phyloP scores from a whole-genome alignment of 1,139 yeast genomes.

The Yamadazyma sp. region DNA sequence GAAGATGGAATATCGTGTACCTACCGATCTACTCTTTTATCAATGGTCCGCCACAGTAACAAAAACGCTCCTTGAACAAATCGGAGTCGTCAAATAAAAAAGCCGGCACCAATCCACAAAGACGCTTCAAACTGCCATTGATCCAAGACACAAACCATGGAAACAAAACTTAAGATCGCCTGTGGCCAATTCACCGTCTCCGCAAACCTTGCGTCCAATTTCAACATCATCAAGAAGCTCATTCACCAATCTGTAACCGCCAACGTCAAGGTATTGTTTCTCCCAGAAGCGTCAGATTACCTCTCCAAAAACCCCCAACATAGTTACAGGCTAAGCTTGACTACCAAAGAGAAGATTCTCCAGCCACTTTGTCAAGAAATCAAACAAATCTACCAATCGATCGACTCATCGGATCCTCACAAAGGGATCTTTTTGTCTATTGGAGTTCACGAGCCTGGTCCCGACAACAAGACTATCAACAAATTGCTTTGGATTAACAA shows the following conservation, averaged over 20 bases:
- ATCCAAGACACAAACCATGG: too few species aligned
- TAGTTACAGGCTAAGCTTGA: constrained; percentile 56
- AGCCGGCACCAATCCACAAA: not conserved
- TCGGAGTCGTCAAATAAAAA: not conserved
- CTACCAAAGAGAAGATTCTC: constrained; percentile 54
- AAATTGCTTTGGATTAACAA: constrained; percentile 59
- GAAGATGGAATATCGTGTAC: not conserved
- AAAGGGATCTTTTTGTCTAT: constrained; percentile 39
- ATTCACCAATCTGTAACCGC: constrained; percentile 60
- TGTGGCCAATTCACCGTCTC: constrained; percentile 88
- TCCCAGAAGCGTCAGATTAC: constrained; percentile 94
- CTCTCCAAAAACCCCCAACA: constrained; percentile 69
- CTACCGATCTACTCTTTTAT: too few species aligned
- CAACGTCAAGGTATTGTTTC: constrained; percentile 66
- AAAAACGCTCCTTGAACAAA: too few species aligned
- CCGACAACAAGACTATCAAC: constrained; percentile 62
- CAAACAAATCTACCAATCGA: constrained; percentile 14
- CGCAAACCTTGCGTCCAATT: constrained; percentile 58
- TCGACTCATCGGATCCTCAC: constrained; percentile 11
- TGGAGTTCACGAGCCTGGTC: constrained; percentile 80
- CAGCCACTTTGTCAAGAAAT: constrained; percentile 51
- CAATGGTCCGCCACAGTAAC: too few species aligned
- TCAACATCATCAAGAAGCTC: constrained; percentile 54
- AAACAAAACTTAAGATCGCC: constrained; percentile 47
- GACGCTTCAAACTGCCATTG: too few species aligned